Percentiles rank a stretch among this genome's conserved stretches.
These are phyloP conservation scores for Salvia miltiorrhiza DNA, from an alignment of 257 asterid species.

Conservation along the genomic window DNA sequence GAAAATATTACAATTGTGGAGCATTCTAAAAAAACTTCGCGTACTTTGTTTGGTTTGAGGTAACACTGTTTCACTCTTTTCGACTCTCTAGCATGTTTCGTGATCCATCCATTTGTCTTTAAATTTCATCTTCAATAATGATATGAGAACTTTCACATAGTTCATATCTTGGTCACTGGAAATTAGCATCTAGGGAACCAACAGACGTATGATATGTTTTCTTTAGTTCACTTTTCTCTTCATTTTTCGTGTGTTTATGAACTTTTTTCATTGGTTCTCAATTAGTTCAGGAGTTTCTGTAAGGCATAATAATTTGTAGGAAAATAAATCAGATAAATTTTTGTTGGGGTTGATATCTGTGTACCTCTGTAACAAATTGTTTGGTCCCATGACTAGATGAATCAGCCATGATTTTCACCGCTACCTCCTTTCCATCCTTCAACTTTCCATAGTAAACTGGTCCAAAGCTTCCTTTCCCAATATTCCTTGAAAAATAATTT, in stretches of 20 bases:
- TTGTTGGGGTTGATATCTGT: not conserved
- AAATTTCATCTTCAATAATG: not conserved
- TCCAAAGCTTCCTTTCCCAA: conserved; percentile 97
- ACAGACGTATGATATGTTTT: too few relatives aligned
- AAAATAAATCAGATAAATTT: not conserved
- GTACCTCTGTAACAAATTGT: conserved; percentile 91
- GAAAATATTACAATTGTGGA: not conserved
- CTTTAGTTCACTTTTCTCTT: too few relatives aligned
- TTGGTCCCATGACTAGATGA: conserved; percentile 88
- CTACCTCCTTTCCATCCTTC: conserved; percentile 88
- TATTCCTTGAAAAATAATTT: conserved; percentile 52
- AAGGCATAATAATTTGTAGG: not conserved
- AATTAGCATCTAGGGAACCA: too few relatives aligned
- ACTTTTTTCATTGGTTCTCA: not conserved
- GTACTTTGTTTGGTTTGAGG: not conserved
- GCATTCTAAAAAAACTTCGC: not conserved
- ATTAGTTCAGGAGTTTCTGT: not conserved
- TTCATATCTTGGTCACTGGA: too few relatives aligned
- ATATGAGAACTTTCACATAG: too few relatives aligned
- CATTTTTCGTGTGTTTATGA: not conserved
- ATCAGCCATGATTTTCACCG: conserved; percentile 96
- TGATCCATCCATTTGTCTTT: not conserved
- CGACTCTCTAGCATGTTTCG: not conserved
- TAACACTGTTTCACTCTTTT: not conserved
- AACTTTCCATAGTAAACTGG: conserved; percentile 91